Percentiles rank a stretch among this genome's conserved stretches.
phyloP scores from a whole-genome alignment of 192 early-diverging fungal genomes.

The Linnemannia hyalina region DNA sequence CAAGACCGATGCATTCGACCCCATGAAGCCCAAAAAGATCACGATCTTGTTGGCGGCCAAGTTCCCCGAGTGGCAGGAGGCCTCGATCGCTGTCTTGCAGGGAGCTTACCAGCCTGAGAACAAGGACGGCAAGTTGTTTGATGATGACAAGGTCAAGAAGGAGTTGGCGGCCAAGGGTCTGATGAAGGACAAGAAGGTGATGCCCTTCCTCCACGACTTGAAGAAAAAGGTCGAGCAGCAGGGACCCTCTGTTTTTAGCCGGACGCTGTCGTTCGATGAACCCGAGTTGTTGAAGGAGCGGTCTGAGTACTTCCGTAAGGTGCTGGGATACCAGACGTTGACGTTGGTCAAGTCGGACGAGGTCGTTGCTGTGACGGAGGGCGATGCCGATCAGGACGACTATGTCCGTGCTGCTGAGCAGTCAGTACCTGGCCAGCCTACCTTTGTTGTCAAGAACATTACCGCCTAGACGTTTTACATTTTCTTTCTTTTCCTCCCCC shows the following conservation, averaged over 20 bases:
- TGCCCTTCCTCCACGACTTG: slow-evolving; percentile 94
- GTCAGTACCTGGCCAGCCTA: slow-evolving; percentile 70
- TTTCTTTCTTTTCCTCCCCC: neutral
- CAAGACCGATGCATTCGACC: slow-evolving; percentile 67
- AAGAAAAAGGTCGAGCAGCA: slow-evolving; percentile 82
- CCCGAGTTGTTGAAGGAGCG: slow-evolving; percentile 69
- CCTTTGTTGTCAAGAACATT: slow-evolving; percentile 68
- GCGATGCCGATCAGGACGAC: slow-evolving; percentile 58
- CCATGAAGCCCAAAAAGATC: slow-evolving; percentile 74
- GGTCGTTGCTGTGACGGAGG: slow-evolving; percentile 30
- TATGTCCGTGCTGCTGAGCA: slow-evolving; percentile 63
- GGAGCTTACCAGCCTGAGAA: slow-evolving; percentile 61
- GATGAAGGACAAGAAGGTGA: slow-evolving; percentile 95
- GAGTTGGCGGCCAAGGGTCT: slow-evolving; percentile 76
- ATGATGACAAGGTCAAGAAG: slow-evolving; percentile 80
- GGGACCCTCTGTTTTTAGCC: slow-evolving; percentile 83
- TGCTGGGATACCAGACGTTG: slow-evolving; percentile 70
- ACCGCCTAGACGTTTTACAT: slow-evolving; percentile 5
- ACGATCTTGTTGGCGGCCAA: slow-evolving; percentile 83
- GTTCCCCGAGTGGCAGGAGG: slow-evolving; percentile 97
- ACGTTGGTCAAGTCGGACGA: slow-evolving; percentile 63
- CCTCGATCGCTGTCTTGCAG: slow-evolving; percentile 65
- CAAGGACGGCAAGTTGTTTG: slow-evolving; percentile 72
- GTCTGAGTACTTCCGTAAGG: slow-evolving; percentile 68
- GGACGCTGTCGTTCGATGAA: slow-evolving; percentile 89